A percentile compares a stretch with the other conserved stretches of the same genome.
Evolutionary conservation across 441 rosid genomes (phyloP).

Genomic region (Hura crepitans): DNA sequence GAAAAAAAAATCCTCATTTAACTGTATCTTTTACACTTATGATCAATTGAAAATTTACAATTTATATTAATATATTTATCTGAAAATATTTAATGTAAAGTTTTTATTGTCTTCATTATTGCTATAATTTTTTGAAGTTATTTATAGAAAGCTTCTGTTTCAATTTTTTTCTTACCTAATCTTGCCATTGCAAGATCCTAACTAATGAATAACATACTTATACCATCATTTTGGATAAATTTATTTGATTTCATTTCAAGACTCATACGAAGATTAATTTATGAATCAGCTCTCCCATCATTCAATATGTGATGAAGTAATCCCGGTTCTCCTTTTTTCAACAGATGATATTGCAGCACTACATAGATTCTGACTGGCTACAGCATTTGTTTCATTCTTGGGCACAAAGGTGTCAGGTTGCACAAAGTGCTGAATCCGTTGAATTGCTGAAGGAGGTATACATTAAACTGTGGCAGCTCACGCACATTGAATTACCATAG

Average conservation of each 20-base stretch:
- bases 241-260: neutral
- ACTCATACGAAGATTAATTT: neutral
- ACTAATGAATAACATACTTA: neutral
- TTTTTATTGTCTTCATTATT: neutral
- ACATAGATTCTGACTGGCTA: slow-evolving; percentile 69
- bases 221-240: too few species aligned
- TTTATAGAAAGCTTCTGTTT: neutral
- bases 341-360: slow-evolving; percentile 75
- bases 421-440: slow-evolving; percentile 73
- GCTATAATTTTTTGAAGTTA: neutral
- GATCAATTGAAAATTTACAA: neutral
- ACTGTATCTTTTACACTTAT: neutral
- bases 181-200: neutral
- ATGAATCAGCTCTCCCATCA: neutral
- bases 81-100: neutral
- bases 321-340: slow-evolving; percentile 22
- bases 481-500: neutral
- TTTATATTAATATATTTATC: neutral
- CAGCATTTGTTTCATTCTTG: slow-evolving; percentile 53
- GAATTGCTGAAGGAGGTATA: slow-evolving; percentile 86
- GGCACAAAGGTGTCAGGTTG: slow-evolving; percentile 62
- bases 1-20: neutral
- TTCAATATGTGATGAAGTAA: slow-evolving; percentile 11
- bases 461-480: neutral
- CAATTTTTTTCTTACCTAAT: neutral